A percentile compares a stretch with the other conserved stretches of the same genome.
Evolutionary conservation across 306 rosid species (phyloP).

Genomic region (Casuarina glauca): DNA sequence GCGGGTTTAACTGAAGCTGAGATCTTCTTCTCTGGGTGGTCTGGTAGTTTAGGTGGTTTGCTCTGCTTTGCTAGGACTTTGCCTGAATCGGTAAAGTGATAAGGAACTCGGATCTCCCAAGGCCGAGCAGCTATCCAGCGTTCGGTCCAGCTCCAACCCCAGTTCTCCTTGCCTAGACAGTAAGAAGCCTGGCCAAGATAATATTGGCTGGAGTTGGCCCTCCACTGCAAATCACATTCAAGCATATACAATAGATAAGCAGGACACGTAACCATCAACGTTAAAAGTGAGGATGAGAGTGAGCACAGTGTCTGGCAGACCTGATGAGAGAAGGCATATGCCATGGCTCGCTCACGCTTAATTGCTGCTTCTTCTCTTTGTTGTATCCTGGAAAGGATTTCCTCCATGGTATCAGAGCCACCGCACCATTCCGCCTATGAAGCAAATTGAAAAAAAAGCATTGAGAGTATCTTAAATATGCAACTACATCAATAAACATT

Average conservation of each 20-base stretch:
- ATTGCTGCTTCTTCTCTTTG: constrained; percentile 76
- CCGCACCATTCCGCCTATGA: constrained; percentile 42
- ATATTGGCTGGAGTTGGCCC: constrained; percentile 71
- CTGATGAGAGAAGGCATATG: constrained; percentile 88
- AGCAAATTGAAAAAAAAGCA: background rate
- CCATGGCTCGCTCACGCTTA: constrained; percentile 77
- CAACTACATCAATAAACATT: no score
- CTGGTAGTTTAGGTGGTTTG: constrained; percentile 30
- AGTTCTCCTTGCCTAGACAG: constrained; percentile 59
- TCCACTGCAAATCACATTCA: constrained; percentile 59
- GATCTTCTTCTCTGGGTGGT: constrained; percentile 33
- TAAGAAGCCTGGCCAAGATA: constrained; percentile 64
- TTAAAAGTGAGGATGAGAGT: constrained; percentile 1
- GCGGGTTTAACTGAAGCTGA: constrained; percentile 29
- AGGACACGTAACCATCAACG: background rate
- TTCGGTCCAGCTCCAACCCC: constrained; percentile 93
- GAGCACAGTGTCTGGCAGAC: constrained; percentile 31
- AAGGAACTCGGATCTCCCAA: constrained; percentile 60
- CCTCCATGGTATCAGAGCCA: constrained; percentile 84
- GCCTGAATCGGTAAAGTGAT: constrained; percentile 44
- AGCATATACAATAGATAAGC: background rate
- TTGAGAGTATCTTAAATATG: no score
- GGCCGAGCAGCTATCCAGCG: constrained; percentile 94
- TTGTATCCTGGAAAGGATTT: constrained; percentile 60
- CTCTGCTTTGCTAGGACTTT: constrained; percentile 42